Base-by-base conservation (phyloP, 352 stramenopile genomes). In the Phytophthora rubi region DNA sequence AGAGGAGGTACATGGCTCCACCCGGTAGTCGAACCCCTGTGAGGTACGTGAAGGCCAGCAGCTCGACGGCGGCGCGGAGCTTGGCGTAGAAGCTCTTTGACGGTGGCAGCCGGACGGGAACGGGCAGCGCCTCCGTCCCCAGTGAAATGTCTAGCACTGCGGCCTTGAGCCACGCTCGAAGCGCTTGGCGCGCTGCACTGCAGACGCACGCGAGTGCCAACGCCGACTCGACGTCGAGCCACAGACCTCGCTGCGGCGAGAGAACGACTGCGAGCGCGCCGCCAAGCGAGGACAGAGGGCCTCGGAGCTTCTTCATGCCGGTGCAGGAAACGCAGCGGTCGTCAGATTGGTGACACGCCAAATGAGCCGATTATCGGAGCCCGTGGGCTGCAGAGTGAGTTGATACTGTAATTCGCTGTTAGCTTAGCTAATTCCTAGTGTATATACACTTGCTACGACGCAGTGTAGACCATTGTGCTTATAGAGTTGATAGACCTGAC, bases 1-100 rank as follows among this genome's bases (percentile, higher is more conserved):
- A 49, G 4, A 51, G 23, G 0, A 75, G 56, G 48, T 85, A 70
- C 21, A 26, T 26, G 23, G 35, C 47, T 3, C 58, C 49, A 21
- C 73, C 26, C 2, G 80, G 70, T n/a, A 78, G 66, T 10, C 65
- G 60, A n/a, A 81, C 68, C 1, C 33, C 13, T 3, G 71, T 79
- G 7, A 49, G 39, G 56, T 88, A 90, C 1, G 28, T 53, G 52
- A 87, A 90, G n/a, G 51, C 5, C 53, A 68, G 30, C 10, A 72
- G 48, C 15, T 60, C n/a, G 12, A 55, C 6, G 26, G 56, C 37
- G 6, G 30, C 47, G 15, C 37, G n/a, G n/a, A 75, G 57, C 42
- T 59, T 45, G 3, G 18, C 5, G 28, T 52, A 6, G 8, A 71
- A 54, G 16, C n/a, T 53, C 2, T 37, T 12, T 0, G 44, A 23